Evolutionary conservation across 164 flowering plant genomes (phyloP).

Genomic region (Stephania japonica): DNA sequence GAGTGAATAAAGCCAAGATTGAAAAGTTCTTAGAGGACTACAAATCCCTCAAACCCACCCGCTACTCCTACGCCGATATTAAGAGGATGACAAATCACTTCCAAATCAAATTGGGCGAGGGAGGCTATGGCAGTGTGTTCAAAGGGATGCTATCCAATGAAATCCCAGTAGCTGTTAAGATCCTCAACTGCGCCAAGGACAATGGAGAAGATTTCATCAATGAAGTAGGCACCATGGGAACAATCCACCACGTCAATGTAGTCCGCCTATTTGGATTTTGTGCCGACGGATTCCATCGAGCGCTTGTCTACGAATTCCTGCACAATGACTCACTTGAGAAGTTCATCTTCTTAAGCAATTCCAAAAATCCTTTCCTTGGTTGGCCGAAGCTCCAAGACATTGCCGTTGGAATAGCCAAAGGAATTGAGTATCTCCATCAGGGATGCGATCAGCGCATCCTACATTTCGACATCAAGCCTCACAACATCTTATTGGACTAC

Average conservation of each 20-base stretch:
- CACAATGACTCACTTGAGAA: slow-evolving; percentile 4
- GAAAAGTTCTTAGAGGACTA: slow-evolving; percentile 1
- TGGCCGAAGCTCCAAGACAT: slow-evolving; percentile 7
- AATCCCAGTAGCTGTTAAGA: slow-evolving; percentile 3
- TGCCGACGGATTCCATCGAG: background rate
- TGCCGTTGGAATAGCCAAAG: background rate
- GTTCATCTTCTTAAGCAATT: background rate
- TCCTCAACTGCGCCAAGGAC: background rate
- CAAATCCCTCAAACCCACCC: background rate
- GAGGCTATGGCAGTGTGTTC: too few species aligned
- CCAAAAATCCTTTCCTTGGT: background rate
- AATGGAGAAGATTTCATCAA: background rate
- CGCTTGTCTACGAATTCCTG: slow-evolving; percentile 4
- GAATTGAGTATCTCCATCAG: slow-evolving; percentile 8
- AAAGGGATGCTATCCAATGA: too few species aligned
- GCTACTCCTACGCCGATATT: too few species aligned
- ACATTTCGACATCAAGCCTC: slow-evolving; percentile 6
- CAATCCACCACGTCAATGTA: background rate
- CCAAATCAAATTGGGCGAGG: too few species aligned
- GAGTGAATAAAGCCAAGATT: background rate
- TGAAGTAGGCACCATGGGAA: slow-evolving; percentile 5
- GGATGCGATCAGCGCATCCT: slow-evolving; percentile 6
- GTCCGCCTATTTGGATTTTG: slow-evolving; percentile 1
- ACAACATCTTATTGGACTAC: slow-evolving; percentile 3
- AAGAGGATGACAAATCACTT: too few species aligned